Percentiles rank a stretch among this genome's conserved stretches.
Evolutionary conservation across 192 early-diverging fungal species (phyloP).

Genomic region (Cladochytrium replicatum): DNA sequence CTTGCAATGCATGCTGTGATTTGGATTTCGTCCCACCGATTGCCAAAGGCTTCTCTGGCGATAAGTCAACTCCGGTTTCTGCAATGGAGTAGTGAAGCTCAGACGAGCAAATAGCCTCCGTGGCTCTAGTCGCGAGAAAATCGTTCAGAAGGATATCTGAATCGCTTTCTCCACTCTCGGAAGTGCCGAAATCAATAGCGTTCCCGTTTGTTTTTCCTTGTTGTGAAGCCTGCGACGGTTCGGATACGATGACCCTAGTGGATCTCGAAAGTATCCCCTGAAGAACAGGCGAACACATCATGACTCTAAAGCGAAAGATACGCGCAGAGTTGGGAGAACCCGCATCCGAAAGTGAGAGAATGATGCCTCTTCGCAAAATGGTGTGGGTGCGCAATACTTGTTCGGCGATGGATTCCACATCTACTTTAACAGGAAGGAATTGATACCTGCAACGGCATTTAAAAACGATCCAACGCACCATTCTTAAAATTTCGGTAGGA

Average conservation of each 20-base stretch:
- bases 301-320: slow-evolving; percentile 23
- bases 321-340: slow-evolving; percentile 7
- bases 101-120: slow-evolving; percentile 19
- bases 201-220: slow-evolving; percentile 14
- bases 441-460: too few species aligned
- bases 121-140: neutral
- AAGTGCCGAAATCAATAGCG: slow-evolving; percentile 4
- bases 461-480: too few species aligned
- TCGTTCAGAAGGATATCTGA: slow-evolving; percentile 6
- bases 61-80: slow-evolving; percentile 23
- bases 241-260: slow-evolving; percentile 48
- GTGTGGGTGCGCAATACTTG: too few species aligned
- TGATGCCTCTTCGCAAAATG: too few species aligned
- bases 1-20: too few species aligned
- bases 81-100: slow-evolving; percentile 18
- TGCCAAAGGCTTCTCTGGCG: too few species aligned
- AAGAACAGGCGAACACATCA: slow-evolving; percentile 56
- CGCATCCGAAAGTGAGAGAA: too few species aligned
- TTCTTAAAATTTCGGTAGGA: too few species aligned
- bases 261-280: slow-evolving; percentile 47
- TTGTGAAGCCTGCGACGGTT: slow-evolving; percentile 26
- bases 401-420: too few species aligned
- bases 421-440: too few species aligned
- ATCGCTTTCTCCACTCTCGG: too few species aligned
- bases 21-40: too few species aligned